Base-by-base conservation (phyloP, 192 early-diverging fungal species). In the Jimgerdemannia lactiflua region DNA sequence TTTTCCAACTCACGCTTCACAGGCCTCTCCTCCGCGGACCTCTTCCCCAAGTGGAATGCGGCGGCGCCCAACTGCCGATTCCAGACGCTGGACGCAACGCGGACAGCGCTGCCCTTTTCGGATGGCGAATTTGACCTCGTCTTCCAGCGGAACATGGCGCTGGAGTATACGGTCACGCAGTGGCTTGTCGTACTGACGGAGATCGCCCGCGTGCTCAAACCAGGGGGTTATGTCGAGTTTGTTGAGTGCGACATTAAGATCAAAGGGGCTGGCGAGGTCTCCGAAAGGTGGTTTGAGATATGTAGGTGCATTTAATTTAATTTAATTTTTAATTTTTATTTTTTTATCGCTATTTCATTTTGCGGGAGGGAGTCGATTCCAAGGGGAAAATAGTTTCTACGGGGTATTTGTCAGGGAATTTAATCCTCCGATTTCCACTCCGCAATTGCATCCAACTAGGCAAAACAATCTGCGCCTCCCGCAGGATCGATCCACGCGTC, bases 111-210 rank as follows among this genome's bases (percentile, higher is more conserved):
- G 11, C 78, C 79, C 2, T 86, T 86, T 43, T 20, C 77, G 17
- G 78, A 84, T 29, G 81, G 83, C 44, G 65, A 75, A 10, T 88
- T 88, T 78, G 87, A 88, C 67, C 84, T 81, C 67, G 76, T 86
- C 39, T 75, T 74, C 72, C 79, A 77, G 65, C 44, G 79, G 6
- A 8, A 4, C 67, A 7, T 17, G 19, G 67, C 20, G 4, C 67
- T 17, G 19, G 67, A 6, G 67, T 17, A 17, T 67, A 67, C 67
- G 4, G 20, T n/a, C 4, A n/a, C 40, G 20, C 19, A 20, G 20
- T 67, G 67, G 67, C 4, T 69, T 49, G 4, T 43, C 17, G 66
- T 74, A 11, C 54, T 81, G 29, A 44, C 71, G 39, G 77, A 81
- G 43, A 42, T 79, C 6, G 18, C 20, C 18, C 39, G 83, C 39